phyloP scores from a whole-genome alignment of 139 green algal species.

The Bryopsis sp. region DNA sequence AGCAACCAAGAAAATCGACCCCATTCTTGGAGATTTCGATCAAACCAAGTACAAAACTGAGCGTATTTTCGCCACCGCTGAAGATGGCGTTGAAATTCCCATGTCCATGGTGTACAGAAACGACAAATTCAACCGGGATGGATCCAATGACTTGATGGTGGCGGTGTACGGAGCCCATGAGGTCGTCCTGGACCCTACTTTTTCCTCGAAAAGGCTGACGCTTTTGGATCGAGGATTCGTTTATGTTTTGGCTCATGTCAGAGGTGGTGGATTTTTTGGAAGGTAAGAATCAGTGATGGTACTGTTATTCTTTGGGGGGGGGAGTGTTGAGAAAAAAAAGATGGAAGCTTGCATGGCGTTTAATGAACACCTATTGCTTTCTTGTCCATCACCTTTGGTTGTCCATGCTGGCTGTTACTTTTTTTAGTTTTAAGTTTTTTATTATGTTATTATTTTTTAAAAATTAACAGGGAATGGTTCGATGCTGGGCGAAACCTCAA shows the following conservation, averaged over 20 bases:
- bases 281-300: too few relatives aligned
- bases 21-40: constrained; percentile 71
- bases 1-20: constrained; percentile 63
- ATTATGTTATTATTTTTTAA: neutral
- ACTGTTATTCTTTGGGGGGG: too few relatives aligned
- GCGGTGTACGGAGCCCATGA: constrained; percentile 27
- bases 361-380: too few relatives aligned
- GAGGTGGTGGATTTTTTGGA: constrained; percentile 58
- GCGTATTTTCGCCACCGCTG: constrained; percentile 62
- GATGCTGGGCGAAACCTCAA: constrained; percentile 70
- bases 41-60: constrained; percentile 57
- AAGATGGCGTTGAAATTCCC: constrained; percentile 41
- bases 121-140: constrained; percentile 16
- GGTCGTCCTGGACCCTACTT: neutral
- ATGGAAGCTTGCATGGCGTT: too few relatives aligned
- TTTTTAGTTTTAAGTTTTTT: neutral
- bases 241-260: constrained; percentile 62
- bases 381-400: too few relatives aligned
- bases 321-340: too few relatives aligned
- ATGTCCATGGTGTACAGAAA: constrained; percentile 19
- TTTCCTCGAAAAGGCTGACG: constrained; percentile 30
- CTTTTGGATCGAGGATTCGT: constrained; percentile 69
- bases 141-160: constrained; percentile 20
- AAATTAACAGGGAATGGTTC: constrained; percentile 59
- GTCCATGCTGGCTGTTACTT: too few relatives aligned